Percentiles rank a stretch among this genome's conserved stretches.
Evolutionary conservation across 345 rosid genomes (phyloP).

Genomic region (Murraya koenigii): DNA sequence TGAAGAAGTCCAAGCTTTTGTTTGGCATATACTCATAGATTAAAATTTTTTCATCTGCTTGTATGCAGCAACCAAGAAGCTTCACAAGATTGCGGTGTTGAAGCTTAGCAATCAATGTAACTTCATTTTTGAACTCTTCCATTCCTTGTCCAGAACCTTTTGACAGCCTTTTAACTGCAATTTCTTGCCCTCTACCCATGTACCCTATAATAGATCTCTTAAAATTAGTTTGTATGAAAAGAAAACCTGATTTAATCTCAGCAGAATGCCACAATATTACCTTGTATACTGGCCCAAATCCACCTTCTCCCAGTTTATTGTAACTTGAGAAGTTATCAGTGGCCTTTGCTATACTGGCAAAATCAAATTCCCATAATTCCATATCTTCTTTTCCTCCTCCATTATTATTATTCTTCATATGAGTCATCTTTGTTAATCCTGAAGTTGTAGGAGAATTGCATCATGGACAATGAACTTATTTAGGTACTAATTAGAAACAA

Average conservation of each 20-base stretch:
- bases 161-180: constrained; percentile 37
- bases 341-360: constrained; percentile 26
- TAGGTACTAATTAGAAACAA: not conserved
- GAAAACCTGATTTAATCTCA: not conserved
- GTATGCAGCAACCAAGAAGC: constrained; percentile 35
- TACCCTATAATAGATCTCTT: constrained; percentile 22
- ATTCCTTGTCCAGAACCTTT: constrained; percentile 32
- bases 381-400: constrained; percentile 24
- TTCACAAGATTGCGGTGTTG: constrained; percentile 39
- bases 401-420: constrained; percentile 17
- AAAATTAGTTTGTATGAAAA: not conserved
- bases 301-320: constrained; percentile 44
- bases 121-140: constrained; percentile 36
- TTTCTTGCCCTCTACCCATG: constrained; percentile 24
- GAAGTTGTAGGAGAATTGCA: constrained; percentile 18
- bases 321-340: constrained; percentile 32
- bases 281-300: constrained; percentile 45
- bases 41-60: constrained; percentile 27
- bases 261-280: constrained; percentile 12
- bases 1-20: constrained; percentile 33
- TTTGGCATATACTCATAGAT: constrained; percentile 37
- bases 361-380: constrained; percentile 35
- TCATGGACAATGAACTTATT: not conserved
- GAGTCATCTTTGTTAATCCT: constrained; percentile 16
- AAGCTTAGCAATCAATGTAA: constrained; percentile 28